phyloP scores from a whole-genome alignment of 441 rosid species.

The Daphne laureola region DNA sequence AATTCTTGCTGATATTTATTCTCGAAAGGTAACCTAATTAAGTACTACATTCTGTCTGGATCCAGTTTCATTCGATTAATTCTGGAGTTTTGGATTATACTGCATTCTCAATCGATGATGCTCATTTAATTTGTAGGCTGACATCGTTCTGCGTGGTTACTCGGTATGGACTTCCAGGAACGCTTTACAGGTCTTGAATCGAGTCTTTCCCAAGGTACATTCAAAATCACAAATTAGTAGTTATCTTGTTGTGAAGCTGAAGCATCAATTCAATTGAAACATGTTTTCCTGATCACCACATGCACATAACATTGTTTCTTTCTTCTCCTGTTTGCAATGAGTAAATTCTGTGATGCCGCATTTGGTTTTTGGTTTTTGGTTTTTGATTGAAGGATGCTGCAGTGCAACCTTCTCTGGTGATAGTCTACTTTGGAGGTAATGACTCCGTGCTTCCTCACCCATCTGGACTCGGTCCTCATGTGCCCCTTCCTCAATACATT shows the following conservation, averaged over 20 bases:
- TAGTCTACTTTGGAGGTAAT: slow-evolving; percentile 85
- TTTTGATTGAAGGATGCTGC: slow-evolving; percentile 38
- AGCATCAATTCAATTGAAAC: too few relatives aligned
- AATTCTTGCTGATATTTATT: slow-evolving; percentile 52
- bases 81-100: too few relatives aligned
- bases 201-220: slow-evolving; percentile 80
- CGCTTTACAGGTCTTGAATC: slow-evolving; percentile 48
- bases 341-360: too few relatives aligned
- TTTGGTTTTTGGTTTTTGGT: too few relatives aligned
- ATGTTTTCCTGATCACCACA: too few relatives aligned
- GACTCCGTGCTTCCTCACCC: slow-evolving; percentile 52
- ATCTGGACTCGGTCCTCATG: slow-evolving; percentile 57
- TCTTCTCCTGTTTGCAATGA: too few relatives aligned
- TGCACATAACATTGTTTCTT: too few relatives aligned
- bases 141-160: slow-evolving; percentile 70
- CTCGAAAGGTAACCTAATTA: slow-evolving; percentile 46
- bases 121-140: slow-evolving; percentile 49
- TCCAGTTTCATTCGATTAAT: too few relatives aligned
- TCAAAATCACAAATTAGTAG: background rate
- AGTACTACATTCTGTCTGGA: too few relatives aligned
- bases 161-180: slow-evolving; percentile 76
- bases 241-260: too few relatives aligned
- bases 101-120: too few relatives aligned
- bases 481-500: slow-evolving; percentile 53
- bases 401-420: slow-evolving; percentile 62